Conservation (phyloP, 164 flowering plant species). For the Vitis cinerea region DNA sequence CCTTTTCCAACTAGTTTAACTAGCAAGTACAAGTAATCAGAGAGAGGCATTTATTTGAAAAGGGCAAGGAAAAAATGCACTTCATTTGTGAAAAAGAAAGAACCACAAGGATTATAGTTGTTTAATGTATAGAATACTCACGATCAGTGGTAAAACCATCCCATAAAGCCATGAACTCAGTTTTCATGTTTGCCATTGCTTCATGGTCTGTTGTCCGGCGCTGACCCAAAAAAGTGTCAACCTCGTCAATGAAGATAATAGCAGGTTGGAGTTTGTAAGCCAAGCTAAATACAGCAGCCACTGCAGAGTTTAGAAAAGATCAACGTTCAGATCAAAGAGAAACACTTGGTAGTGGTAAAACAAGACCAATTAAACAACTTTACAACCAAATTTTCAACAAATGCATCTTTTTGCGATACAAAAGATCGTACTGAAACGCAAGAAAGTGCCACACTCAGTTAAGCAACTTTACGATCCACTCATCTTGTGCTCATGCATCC, state of each 20-base stretch:
- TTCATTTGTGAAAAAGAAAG: neutral
- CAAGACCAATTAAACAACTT: neutral
- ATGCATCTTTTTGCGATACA: too few relatives aligned
- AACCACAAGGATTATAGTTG: too few relatives aligned
- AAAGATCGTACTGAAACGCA: too few relatives aligned
- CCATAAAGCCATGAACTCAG: constrained; percentile 96
- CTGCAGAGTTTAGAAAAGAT: constrained; percentile 37
- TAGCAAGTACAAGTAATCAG: neutral
- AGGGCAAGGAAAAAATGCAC: too few relatives aligned
- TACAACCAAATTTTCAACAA: neutral
- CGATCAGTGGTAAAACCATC: constrained; percentile 96
- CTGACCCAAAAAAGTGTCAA: constrained; percentile 89
- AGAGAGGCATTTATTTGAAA: too few relatives aligned
- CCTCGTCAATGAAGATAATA: constrained; percentile 90
- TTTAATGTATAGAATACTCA: constrained; percentile 34
- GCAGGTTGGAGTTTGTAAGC: constrained; percentile 92
- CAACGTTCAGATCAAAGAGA: neutral
- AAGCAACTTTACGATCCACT: neutral
- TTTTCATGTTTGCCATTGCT: constrained; percentile 80
- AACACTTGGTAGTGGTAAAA: neutral
- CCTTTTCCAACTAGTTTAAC: neutral
- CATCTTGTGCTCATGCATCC: too few relatives aligned
- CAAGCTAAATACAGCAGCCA: constrained; percentile 88
- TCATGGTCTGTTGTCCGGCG: constrained; percentile 78
- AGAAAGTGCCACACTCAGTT: neutral